Percentiles rank a stretch among this genome's conserved stretches.
These are phyloP conservation scores for Phytophthora brassicae DNA, from an alignment of 352 stramenopile genomes.

Conservation along the genomic window DNA sequence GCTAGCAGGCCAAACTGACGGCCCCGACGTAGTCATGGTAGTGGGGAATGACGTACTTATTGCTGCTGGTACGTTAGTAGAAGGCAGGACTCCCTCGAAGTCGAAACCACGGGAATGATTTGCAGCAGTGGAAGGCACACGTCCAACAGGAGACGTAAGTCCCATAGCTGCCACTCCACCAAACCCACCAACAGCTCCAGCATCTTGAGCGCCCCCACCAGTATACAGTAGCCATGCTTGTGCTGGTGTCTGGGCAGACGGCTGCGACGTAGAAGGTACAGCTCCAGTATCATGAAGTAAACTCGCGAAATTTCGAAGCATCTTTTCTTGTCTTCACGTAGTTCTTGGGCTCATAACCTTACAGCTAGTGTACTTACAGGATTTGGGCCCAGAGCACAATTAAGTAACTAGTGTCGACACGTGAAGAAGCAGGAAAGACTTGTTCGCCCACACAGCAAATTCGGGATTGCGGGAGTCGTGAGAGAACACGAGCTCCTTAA, in stretches of 20 bases:
- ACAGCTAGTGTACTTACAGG: no score
- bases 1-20: no score
- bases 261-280: neutral
- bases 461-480: neutral
- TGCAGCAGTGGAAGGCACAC: neutral
- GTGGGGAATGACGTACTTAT: no score
- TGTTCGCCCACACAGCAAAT: constrained; percentile 2
- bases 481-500: constrained; percentile 1
- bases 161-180: neutral
- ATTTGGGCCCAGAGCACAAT: no score
- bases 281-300: neutral
- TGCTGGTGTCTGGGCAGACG: neutral
- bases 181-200: neutral
- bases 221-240: neutral
- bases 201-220: neutral
- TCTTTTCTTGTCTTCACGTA: neutral
- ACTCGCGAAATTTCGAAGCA: neutral
- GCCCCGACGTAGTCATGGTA: no score
- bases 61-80: neutral
- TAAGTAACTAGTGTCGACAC: no score
- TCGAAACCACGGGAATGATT: neutral
- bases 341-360: constrained; percentile 1
- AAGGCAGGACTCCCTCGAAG: neutral
- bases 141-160: neutral
- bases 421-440: neutral